phyloP scores from a whole-genome alignment of 1,284 basidiomycete species.

The Veloporphyrellus conicus region DNA sequence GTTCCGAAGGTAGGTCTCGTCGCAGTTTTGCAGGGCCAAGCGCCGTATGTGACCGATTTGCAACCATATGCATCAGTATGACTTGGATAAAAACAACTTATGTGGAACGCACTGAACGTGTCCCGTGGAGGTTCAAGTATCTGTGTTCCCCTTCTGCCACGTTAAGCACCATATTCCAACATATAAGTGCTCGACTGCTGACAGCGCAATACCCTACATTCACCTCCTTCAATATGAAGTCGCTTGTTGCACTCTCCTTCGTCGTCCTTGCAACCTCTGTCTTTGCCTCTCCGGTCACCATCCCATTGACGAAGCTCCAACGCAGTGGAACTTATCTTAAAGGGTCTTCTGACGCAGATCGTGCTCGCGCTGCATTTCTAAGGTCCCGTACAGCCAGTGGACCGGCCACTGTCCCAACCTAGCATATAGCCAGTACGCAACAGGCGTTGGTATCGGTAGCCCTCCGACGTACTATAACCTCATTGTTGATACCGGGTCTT shows the following conservation, averaged over 20 bases:
- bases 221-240: conserved; percentile 13
- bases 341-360: conserved; percentile 21
- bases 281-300: conserved; percentile 9
- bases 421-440: conserved; percentile 20
- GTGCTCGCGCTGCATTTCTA: conserved; percentile 18
- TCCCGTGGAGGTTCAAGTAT: neutral
- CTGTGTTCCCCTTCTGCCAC: conserved; percentile 1
- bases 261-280: conserved; percentile 14
- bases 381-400: conserved; percentile 2
- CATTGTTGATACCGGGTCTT: conserved; percentile 32
- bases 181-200: conserved; percentile 5
- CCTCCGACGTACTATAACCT: conserved; percentile 25
- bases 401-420: conserved; percentile 17
- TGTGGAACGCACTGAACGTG: neutral
- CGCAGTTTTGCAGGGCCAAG: neutral
- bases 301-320: conserved; percentile 14
- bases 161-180: neutral
- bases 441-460: conserved; percentile 23
- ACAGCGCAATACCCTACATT: neutral
- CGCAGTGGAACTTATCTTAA: conserved; percentile 16
- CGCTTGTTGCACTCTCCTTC: conserved; percentile 7
- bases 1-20: neutral
- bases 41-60: neutral
- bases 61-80: neutral
- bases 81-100: neutral